Evolutionary conservation across 2,329 filamentous ascomycete genomes (phyloP), one percentile per base, ranked within the genome.

Genomic region (Sphaerulina vaccinii): DNA sequence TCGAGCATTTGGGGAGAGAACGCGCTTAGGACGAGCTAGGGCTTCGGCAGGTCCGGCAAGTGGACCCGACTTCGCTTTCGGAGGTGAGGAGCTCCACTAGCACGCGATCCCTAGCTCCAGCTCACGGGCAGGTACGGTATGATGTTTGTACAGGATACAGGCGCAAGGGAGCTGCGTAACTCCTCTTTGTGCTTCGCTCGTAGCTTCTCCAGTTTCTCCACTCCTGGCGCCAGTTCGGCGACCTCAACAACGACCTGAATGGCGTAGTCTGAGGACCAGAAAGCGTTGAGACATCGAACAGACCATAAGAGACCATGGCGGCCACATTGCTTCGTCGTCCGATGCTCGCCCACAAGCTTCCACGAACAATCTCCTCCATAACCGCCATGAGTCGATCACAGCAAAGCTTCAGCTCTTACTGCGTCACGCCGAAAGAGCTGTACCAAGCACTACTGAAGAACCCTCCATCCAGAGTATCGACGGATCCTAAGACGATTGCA

Each of bases 381-480:
- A 40, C 56, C 63, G 67, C 60, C 49, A 72, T 73, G 65, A 52
- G 54, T 7, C 57, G 60, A 41, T 64, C 70, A 19, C 41, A 51
- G 38, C 65, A 74, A 39, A 56, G 75, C 16, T 85, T 96, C 67
- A 86, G 84, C 54, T 88, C 86, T 49, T 97, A 95, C 71, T 79
- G 97, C 57, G 86, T 99, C 66, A 86, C 88, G 1, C 92, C 93
- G 1, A 81, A 83, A 56, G 86, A 96, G 72, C 84, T 97, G 51
- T 74, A 86, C 66, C 82, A 87, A 59, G 91, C 90, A 45, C 79
- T 99, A 45, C 85, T 87, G 71, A 87, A 86, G 73, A 95, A 92
- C 70, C 81, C 90, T 3, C 81, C 86, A 10, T 87, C 86, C 47
- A 83, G 86, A 56, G 87, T 92, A 63, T 90, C 88, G 54, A 87